Percentiles rank a stretch among this genome's conserved stretches.
These are phyloP conservation scores for Malus asiatica DNA, from an alignment of 306 rosid genomes.

Conservation along the genomic window DNA sequence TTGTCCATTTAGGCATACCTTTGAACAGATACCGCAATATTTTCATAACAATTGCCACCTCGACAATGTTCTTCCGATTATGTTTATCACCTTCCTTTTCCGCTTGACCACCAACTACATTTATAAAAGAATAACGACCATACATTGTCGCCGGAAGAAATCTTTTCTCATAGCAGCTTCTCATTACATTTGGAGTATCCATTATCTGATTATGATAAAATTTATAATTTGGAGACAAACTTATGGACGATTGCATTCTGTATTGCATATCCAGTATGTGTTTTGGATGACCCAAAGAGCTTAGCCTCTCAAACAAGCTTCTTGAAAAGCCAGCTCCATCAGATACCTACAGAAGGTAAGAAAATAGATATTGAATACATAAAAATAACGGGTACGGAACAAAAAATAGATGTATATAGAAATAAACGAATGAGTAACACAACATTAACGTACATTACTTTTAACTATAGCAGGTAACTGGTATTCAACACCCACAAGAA, in stretches of 20 bases:
- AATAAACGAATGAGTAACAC: neutral
- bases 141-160: conserved; percentile 55
- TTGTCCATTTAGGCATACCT: conserved; percentile 31
- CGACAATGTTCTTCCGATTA: conserved; percentile 63
- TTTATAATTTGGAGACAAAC: conserved; percentile 51
- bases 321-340: conserved; percentile 53
- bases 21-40: conserved; percentile 41
- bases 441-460: conserved; percentile 41
- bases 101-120: conserved; percentile 55
- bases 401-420: neutral
- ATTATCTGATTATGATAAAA: conserved; percentile 44
- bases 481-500: conserved; percentile 72
- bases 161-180: conserved; percentile 31
- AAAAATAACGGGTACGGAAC: neutral
- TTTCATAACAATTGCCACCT: conserved; percentile 50
- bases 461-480: conserved; percentile 69
- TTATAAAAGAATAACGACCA: conserved; percentile 70
- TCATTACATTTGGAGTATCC: conserved; percentile 46
- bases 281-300: conserved; percentile 36
- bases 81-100: conserved; percentile 60
- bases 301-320: conserved; percentile 67
- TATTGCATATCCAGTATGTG: conserved; percentile 59
- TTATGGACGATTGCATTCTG: conserved; percentile 77
- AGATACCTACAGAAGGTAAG: conserved; percentile 34
- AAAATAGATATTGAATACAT: neutral